Conservation (phyloP, 305 asterid genomes). For the Fraxinus paxiana region DNA sequence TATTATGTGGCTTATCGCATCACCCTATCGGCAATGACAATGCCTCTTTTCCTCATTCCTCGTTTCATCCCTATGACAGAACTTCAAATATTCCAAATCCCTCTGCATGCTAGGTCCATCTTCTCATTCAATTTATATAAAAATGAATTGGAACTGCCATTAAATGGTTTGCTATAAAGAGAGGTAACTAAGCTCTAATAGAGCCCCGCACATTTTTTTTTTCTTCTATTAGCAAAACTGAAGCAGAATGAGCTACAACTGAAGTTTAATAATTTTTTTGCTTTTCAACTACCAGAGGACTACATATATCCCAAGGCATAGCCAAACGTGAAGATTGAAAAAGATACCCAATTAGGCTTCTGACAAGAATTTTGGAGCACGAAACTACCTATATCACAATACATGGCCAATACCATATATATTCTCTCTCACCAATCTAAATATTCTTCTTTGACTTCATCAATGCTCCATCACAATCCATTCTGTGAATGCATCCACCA, state of each 20-base stretch:
- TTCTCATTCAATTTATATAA: not conserved
- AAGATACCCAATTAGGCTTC: not conserved
- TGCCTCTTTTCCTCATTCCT: not conserved
- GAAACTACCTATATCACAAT: not conserved
- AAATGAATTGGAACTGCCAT: not conserved
- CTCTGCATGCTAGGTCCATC: not conserved
- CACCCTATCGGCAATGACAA: not conserved
- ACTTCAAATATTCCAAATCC: not conserved
- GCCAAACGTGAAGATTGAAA: not conserved
- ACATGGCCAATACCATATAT: not conserved
- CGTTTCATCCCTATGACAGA: not conserved
- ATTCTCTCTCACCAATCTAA: not conserved
- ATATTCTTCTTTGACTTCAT: not conserved
- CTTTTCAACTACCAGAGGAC: not conserved
- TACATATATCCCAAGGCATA: not conserved
- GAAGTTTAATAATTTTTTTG: not conserved
- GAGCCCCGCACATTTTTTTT: not conserved
- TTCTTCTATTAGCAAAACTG: not conserved
- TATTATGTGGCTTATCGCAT: not conserved
- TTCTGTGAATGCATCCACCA: not conserved
- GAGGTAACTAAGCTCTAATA: not conserved
- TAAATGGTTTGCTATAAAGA: not conserved
- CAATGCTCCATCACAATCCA: not conserved
- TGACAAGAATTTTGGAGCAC: not conserved
- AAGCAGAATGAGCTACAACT: not conserved